These are phyloP conservation scores for Rhododendron vialii DNA, from an alignment of 148 eudicot species.

Conservation along the genomic window DNA sequence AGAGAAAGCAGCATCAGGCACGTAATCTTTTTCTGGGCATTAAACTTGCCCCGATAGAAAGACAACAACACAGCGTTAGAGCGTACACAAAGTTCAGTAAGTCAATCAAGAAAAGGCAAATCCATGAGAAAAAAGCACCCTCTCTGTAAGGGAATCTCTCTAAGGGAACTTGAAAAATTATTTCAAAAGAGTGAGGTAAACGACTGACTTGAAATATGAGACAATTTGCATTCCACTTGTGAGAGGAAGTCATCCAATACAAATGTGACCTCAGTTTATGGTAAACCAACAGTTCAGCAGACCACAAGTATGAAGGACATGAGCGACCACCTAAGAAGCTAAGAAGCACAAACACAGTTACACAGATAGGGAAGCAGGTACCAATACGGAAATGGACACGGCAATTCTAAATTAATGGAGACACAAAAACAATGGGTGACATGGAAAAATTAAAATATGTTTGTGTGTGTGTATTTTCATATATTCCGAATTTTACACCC, in stretches of 20 bases:
- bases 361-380: not conserved
- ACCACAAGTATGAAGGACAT: not conserved
- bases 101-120: not conserved
- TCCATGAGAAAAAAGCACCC: not conserved
- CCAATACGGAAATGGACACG: not conserved
- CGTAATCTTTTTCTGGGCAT: not conserved
- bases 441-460: too few species aligned
- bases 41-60: not conserved
- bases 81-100: not conserved
- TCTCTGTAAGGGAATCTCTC: not conserved
- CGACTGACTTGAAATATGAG: not conserved
- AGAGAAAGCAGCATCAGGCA: not conserved
- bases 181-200: not conserved
- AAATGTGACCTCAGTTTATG: not conserved
- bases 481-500: not conserved
- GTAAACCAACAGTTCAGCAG: not conserved
- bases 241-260: not conserved
- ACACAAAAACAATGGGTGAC: not conserved
- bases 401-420: not conserved
- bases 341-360: not conserved
- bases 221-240: not conserved
- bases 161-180: not conserved
- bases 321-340: not conserved
- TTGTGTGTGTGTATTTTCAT: too few species aligned
- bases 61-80: not conserved